Evolutionary conservation across 352 stramenopile genomes (phyloP), one percentile per base, ranked within the genome.

Genomic region (Phytopythium oedochilum): DNA sequence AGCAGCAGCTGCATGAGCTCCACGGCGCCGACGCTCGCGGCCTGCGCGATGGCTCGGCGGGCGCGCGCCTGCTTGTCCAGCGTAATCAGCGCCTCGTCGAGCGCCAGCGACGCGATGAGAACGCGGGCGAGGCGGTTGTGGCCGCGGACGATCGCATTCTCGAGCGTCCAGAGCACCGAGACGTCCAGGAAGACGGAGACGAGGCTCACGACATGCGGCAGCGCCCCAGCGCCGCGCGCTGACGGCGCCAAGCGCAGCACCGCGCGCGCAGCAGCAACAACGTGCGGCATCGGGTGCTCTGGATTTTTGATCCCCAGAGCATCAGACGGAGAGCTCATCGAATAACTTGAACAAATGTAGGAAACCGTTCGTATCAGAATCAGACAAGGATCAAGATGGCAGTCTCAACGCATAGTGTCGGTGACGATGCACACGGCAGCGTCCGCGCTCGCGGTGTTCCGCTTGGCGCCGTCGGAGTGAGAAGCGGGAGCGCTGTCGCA

Each of bases 141-240:
- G n/a, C 40, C 40, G 20, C 40, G n/a, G n/a, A 15, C 14, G 40
- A 47, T 18, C 11, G 40, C 40, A 20, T 29, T 20, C 11, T 25
- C n/a, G 9, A 47, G 40, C 40, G 20, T 22, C 60, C 63, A 71
- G 55, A 47, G 64, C 8, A 31, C 25, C 20, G 60, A 68, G 15
- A 31, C 52, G 44, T 71, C 64, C 31, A 71, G 56, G 29, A 60
- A 71, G 18, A 42, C 40, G 5, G 60, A 64, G 17, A 71, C 60
- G 17, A 71, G n/a, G 39, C 43, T 38, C n/a, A 53, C 55, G 28
- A 71, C 64, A 20, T 71, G 64, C 23, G 60, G 56, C 28, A 71
- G 40, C 20, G 40, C 40, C 18, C 40, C 40, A 40, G 15, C 35
- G 10, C 8, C 11, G 6, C 35, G 35, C 4, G 36, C 36, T n/a